Conservation (phyloP, 805 yeast species). For the Candida adriatica region DNA sequence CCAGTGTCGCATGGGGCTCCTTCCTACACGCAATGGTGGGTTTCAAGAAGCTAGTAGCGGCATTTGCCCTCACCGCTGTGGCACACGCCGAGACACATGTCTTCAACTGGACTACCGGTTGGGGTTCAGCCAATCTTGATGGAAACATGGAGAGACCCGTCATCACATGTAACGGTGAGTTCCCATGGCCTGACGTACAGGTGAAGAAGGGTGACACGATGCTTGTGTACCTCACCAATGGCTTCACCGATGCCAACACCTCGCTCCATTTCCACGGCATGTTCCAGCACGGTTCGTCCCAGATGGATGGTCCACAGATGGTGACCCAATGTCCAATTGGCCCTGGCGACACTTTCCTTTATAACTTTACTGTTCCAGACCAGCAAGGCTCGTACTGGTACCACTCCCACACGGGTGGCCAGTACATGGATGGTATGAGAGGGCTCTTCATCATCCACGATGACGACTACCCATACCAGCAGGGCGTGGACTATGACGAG, state of each 20-base stretch:
- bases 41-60: slow-evolving; percentile 5
- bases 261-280: slow-evolving; percentile 87
- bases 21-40: slow-evolving; percentile 5
- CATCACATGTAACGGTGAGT: slow-evolving; percentile 38
- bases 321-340: slow-evolving; percentile 88
- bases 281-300: slow-evolving; percentile 62
- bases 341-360: slow-evolving; percentile 65
- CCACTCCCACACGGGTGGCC: slow-evolving; percentile 88
- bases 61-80: slow-evolving; percentile 4
- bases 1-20: background rate
- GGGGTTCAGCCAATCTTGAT: slow-evolving; percentile 42
- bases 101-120: slow-evolving; percentile 58
- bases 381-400: slow-evolving; percentile 96
- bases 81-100: slow-evolving; percentile 40
- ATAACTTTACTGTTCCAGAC: slow-evolving; percentile 77
- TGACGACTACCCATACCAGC: slow-evolving; percentile 45
- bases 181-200: slow-evolving; percentile 85
- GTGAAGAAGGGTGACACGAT: slow-evolving; percentile 79
- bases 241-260: slow-evolving; percentile 60
- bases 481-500: slow-evolving; percentile 59
- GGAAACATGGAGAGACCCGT: slow-evolving; percentile 34
- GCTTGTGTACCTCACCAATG: slow-evolving; percentile 66
- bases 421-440: slow-evolving; percentile 91
- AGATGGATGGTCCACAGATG: slow-evolving; percentile 90
- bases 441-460: slow-evolving; percentile 67